Conservation (phyloP, 306 rosid genomes). For the apple (Malus domestica) region DNA sequence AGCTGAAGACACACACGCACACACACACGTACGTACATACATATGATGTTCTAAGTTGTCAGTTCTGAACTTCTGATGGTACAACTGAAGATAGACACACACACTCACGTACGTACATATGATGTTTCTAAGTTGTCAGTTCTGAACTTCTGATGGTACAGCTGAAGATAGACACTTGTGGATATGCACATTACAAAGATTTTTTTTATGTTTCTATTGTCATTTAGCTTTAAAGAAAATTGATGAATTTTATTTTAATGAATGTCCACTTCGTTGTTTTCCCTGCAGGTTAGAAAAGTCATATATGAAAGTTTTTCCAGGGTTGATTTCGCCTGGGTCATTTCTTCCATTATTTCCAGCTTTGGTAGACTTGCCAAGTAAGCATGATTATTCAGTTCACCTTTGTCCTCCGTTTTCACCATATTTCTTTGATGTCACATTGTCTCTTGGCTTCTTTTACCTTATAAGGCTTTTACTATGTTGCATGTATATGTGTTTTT, state of each 20-base stretch:
- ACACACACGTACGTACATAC: no score
- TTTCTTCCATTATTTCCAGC: conserved; percentile 78
- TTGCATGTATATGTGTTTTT: not conserved
- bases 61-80: no score
- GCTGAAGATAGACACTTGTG: not conserved
- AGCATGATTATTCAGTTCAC: conserved; percentile 21
- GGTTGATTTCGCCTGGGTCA: conserved; percentile 80
- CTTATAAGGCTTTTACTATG: not conserved
- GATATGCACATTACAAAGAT: not conserved
- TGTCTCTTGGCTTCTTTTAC: not conserved
- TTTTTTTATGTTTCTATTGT: not conserved
- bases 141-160: not conserved
- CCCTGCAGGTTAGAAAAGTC: conserved; percentile 65
- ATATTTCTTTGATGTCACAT: not conserved
- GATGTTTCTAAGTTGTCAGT: not conserved
- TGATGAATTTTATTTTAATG: not conserved
- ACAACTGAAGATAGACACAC: no score
- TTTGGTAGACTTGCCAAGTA: conserved; percentile 85
- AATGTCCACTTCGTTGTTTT: not conserved
- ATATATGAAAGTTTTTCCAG: conserved; percentile 65
- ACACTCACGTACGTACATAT: not conserved
- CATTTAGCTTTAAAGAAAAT: not conserved
- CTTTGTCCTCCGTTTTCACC: not conserved
- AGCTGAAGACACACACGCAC: no score
- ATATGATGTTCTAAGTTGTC: not conserved